Evolutionary conservation across 2,329 filamentous ascomycete genomes (phyloP).

Genomic region (Aspergillus uvarum): DNA sequence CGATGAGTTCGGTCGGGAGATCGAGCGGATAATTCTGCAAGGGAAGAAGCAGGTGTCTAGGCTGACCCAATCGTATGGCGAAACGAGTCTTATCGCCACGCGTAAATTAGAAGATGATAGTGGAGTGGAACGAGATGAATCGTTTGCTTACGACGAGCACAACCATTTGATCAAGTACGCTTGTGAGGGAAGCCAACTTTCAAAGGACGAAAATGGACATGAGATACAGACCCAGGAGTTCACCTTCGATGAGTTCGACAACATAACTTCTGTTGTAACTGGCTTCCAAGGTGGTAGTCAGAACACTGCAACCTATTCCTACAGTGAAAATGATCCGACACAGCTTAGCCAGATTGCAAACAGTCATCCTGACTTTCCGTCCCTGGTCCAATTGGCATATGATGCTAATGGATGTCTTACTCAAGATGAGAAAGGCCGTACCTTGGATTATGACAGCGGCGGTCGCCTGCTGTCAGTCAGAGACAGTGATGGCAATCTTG

Average conservation of each 20-base stretch:
- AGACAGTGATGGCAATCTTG: background rate
- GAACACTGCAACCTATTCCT: background rate
- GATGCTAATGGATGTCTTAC: slow-evolving; percentile 4
- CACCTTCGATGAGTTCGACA: background rate
- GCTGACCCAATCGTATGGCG: background rate
- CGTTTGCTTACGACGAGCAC: background rate
- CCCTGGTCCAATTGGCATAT: background rate
- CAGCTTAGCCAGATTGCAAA: slow-evolving; percentile 1
- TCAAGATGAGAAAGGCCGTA: background rate
- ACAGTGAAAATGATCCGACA: background rate
- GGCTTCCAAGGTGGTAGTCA: background rate
- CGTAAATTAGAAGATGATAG: too few relatives aligned
- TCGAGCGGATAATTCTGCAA: background rate
- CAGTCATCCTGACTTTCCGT: background rate
- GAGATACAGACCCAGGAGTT: background rate
- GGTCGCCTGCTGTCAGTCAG: background rate
- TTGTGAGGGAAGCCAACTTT: background rate
- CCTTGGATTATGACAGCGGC: slow-evolving; percentile 2
- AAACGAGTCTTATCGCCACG: background rate
- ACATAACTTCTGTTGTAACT: background rate
- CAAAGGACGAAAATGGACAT: background rate
- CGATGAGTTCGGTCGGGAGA: slow-evolving; percentile 8
- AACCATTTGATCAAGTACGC: background rate
- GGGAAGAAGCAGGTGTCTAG: background rate
- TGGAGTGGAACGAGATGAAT: background rate